A percentile compares a stretch with the other conserved stretches of the same genome.
Conservation (phyloP, 495 filamentous ascomycete species). For the Talaromyces wortmannii region DNA sequence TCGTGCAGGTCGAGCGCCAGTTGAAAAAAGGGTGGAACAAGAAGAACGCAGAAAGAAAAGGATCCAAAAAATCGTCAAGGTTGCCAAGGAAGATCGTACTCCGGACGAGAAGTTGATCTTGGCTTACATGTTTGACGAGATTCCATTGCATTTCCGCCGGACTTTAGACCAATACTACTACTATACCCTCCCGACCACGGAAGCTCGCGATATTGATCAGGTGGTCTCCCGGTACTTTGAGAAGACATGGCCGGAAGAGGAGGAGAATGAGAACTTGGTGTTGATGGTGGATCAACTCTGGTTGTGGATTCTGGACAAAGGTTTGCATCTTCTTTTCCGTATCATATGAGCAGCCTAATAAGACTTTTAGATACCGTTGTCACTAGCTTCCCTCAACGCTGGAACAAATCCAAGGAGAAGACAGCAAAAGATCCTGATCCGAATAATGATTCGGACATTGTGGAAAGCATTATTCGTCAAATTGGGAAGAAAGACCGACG, state of each 20-base stretch:
- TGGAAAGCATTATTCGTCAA: not conserved
- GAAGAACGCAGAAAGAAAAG: not conserved
- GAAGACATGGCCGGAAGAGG: slow-evolving; percentile 12
- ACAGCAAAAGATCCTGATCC: not conserved
- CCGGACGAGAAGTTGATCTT: not conserved
- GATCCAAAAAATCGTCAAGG: not conserved
- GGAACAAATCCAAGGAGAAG: slow-evolving; percentile 43
- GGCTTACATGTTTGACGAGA: not conserved
- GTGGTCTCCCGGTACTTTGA: slow-evolving; percentile 36
- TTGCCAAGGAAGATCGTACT: not conserved
- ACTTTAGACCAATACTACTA: slow-evolving; percentile 50
- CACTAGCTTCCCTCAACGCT: slow-evolving; percentile 50
- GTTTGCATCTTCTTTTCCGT: slow-evolving; percentile 9
- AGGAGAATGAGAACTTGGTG: slow-evolving; percentile 36
- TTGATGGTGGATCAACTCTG: slow-evolving; percentile 57
- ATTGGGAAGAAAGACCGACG: not conserved
- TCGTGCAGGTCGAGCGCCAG: not conserved
- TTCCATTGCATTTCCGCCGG: not conserved
- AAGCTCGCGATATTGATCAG: slow-evolving; percentile 45
- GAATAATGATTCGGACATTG: not conserved
- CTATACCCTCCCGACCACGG: slow-evolving; percentile 45
- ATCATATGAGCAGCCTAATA: slow-evolving; percentile 14
- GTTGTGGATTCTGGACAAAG: slow-evolving; percentile 49
- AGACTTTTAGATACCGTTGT: slow-evolving; percentile 41
- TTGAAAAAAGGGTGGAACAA: not conserved